phyloP scores from a whole-genome alignment of 148 eudicot genomes.

The Salicornia ramosissima region DNA sequence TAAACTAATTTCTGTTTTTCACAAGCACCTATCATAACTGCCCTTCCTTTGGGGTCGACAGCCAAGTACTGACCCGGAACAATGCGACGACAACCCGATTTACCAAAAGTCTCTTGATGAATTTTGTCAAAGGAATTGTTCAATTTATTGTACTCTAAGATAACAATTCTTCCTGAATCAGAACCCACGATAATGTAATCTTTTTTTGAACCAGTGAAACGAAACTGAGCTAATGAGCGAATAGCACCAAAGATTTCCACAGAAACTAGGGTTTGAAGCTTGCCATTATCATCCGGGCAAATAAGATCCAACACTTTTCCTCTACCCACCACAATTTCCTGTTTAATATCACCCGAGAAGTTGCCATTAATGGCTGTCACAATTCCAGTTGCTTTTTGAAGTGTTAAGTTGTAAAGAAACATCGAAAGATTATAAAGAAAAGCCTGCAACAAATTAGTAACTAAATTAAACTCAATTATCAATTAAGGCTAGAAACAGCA shows the following conservation, averaged over 20 bases:
- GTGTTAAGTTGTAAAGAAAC: constrained; percentile 92
- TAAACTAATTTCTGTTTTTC: constrained; percentile 97
- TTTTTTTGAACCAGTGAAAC: constrained; percentile 84
- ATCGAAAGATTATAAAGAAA: too few species aligned
- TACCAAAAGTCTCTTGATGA: constrained; percentile 92
- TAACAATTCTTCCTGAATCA: constrained; percentile 87
- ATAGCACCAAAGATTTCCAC: constrained; percentile 85
- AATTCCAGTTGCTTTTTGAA: constrained; percentile 78
- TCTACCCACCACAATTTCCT: constrained; percentile 76
- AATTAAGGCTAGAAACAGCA: too few species aligned
- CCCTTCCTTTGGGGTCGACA: constrained; percentile 87
- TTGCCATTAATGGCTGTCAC: constrained; percentile 73
- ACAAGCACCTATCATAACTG: constrained; percentile 92
- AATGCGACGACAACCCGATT: constrained; percentile 84
- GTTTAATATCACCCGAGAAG: constrained; percentile 78
- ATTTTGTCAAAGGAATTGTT: constrained; percentile 71
- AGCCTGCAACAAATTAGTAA: too few species aligned
- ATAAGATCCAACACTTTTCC: constrained; percentile 84
- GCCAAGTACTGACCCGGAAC: constrained; percentile 93
- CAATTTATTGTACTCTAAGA: constrained; percentile 73
- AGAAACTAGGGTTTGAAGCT: constrained; percentile 81
- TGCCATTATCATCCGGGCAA: constrained; percentile 90
- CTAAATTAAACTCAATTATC: too few species aligned
- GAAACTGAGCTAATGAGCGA: constrained; percentile 75
- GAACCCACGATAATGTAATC: constrained; percentile 91